phyloP scores from a whole-genome alignment of 176 grass and related monocot species.

The Guadua angustifolia region DNA sequence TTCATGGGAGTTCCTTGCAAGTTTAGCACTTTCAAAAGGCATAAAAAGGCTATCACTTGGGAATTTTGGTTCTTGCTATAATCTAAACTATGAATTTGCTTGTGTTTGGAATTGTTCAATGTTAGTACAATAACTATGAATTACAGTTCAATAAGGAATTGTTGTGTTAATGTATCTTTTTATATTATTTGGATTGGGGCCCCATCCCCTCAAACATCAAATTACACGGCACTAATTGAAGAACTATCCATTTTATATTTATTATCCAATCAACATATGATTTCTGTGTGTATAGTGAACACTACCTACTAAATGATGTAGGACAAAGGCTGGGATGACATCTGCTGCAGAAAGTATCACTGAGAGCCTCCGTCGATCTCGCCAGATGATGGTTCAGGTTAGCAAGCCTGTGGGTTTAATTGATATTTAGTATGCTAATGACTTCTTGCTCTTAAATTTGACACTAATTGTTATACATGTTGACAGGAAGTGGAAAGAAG shows the following conservation, averaged over 20 bases:
- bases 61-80: background rate
- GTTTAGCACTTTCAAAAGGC: background rate
- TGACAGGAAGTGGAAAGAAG: conserved; percentile 69
- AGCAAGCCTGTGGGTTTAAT: conserved; percentile 17
- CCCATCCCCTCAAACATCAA: background rate
- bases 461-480: background rate
- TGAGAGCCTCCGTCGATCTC: conserved; percentile 75
- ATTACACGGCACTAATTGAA: background rate
- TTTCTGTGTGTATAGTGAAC: background rate
- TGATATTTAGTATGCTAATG: conserved; percentile 20
- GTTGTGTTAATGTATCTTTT: background rate
- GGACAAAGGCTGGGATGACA: conserved; percentile 92
- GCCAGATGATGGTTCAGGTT: conserved; percentile 97
- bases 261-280: background rate
- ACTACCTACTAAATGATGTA: conserved; percentile 33
- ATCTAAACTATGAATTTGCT: no score
- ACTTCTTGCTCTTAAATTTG: conserved; percentile 14
- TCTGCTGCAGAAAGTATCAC: conserved; percentile 92
- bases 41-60: background rate
- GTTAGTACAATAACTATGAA: no score
- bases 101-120: no score
- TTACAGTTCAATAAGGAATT: background rate
- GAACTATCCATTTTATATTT: conserved; percentile 3
- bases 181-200: background rate
- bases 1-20: conserved; percentile 17